phyloP scores from a whole-genome alignment of 106 monocot species.

The Dendrobium chrysotoxum region DNA sequence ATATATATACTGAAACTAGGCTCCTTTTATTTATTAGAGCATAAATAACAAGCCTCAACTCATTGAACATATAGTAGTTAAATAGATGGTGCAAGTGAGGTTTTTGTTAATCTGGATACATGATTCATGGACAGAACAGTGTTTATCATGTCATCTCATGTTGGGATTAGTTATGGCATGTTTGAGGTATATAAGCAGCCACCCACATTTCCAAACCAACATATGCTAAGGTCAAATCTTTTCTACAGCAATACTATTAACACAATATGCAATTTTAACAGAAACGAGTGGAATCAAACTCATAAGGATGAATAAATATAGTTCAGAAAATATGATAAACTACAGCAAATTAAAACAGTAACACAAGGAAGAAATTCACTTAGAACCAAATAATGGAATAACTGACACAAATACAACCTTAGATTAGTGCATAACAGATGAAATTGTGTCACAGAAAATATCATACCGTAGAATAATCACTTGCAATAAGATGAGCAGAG shows the following conservation, averaged over 20 bases:
- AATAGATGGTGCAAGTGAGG: too few species aligned
- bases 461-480: slow-evolving; percentile 92
- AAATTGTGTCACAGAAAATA: neutral
- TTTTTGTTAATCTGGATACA: too few species aligned
- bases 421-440: neutral
- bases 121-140: too few species aligned
- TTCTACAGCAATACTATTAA: neutral
- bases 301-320: neutral
- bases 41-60: too few species aligned
- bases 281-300: neutral
- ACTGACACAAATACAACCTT: neutral
- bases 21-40: too few species aligned
- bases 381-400: neutral
- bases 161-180: neutral
- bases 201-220: neutral
- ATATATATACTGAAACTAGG: neutral
- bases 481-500: slow-evolving; percentile 95
- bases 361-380: neutral
- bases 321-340: neutral
- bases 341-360: neutral
- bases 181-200: neutral
- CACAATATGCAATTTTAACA: neutral
- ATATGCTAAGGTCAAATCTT: neutral
- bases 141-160: too few species aligned
- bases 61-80: too few species aligned